Conservation (phyloP, 1,139 yeast genomes). For the Suhomyces bolitotheri region DNA sequence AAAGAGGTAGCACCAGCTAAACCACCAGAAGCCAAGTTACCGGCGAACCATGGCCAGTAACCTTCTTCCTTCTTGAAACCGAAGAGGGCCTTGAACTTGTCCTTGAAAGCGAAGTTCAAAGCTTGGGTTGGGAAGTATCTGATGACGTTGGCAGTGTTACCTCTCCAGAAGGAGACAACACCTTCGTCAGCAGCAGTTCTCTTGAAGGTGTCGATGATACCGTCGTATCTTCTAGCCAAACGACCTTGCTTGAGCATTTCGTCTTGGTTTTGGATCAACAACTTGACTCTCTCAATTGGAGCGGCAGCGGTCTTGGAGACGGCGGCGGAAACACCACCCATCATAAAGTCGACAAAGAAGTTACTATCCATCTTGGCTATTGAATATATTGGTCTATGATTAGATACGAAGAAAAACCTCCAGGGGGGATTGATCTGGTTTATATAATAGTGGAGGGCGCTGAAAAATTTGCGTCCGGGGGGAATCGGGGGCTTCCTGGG, state of each 20-base stretch:
- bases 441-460: constrained; percentile 10
- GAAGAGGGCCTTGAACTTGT: constrained; percentile 51
- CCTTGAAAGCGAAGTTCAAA: constrained; percentile 55
- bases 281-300: constrained; percentile 57
- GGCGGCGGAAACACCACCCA: constrained; percentile 62
- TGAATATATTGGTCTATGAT: constrained; percentile 17
- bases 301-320: constrained; percentile 58
- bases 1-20: constrained; percentile 57
- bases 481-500: constrained; percentile 12
- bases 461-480: constrained; percentile 15
- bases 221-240: constrained; percentile 50
- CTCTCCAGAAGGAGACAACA: constrained; percentile 55
- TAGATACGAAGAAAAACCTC: constrained; percentile 10
- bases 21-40: constrained; percentile 61
- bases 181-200: constrained; percentile 58
- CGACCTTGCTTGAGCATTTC: constrained; percentile 58
- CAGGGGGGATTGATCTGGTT: constrained; percentile 9
- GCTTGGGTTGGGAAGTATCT: constrained; percentile 61
- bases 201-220: constrained; percentile 52
- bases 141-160: constrained; percentile 57
- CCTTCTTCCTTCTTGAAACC: constrained; percentile 54
- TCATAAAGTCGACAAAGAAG: constrained; percentile 40
- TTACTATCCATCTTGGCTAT: constrained; percentile 19
- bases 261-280: constrained; percentile 55
- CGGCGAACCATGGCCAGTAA: constrained; percentile 54